A percentile compares a stretch with the other conserved stretches of the same genome.
Evolutionary conservation across 2,329 filamentous ascomycete genomes (phyloP).

Genomic region (Ophiostoma pallidulum): DNA sequence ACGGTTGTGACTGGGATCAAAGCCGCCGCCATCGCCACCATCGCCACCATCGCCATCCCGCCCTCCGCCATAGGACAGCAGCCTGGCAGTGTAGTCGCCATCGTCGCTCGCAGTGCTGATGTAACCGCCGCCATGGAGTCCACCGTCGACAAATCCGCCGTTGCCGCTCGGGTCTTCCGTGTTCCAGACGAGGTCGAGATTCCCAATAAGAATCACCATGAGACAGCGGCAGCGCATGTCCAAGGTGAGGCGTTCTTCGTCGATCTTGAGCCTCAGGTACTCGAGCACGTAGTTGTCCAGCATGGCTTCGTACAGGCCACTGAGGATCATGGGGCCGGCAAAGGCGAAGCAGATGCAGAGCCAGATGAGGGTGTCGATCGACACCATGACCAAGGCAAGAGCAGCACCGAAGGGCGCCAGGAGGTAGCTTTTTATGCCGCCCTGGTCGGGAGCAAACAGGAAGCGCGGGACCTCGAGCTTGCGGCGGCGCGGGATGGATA

Average conservation of each 20-base stretch:
- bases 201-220: conserved; percentile 23
- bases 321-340: conserved; percentile 23
- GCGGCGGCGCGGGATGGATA: conserved; percentile 21
- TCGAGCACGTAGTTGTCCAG: conserved; percentile 21
- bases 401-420: conserved; percentile 12
- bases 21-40: neutral
- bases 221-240: conserved; percentile 20
- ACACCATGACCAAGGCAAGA: conserved; percentile 17
- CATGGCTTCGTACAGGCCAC: conserved; percentile 23
- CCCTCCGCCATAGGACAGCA: neutral
- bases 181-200: conserved; percentile 20
- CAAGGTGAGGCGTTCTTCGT: conserved; percentile 17
- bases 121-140: neutral
- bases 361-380: conserved; percentile 22
- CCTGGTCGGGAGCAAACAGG: conserved; percentile 17
- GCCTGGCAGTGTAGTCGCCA: neutral
- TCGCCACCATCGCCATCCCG: neutral
- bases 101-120: neutral
- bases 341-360: conserved; percentile 22
- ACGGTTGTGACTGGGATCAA: neutral
- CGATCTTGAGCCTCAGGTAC: conserved; percentile 17
- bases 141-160: conserved; percentile 6
- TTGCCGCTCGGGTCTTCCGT: conserved; percentile 8
- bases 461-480: conserved; percentile 17
- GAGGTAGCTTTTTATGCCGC: conserved; percentile 14